Evolutionary conservation across 352 stramenopile genomes (phyloP), one percentile per base, ranked within the genome.

Genomic region (Lagenidium giganteum): DNA sequence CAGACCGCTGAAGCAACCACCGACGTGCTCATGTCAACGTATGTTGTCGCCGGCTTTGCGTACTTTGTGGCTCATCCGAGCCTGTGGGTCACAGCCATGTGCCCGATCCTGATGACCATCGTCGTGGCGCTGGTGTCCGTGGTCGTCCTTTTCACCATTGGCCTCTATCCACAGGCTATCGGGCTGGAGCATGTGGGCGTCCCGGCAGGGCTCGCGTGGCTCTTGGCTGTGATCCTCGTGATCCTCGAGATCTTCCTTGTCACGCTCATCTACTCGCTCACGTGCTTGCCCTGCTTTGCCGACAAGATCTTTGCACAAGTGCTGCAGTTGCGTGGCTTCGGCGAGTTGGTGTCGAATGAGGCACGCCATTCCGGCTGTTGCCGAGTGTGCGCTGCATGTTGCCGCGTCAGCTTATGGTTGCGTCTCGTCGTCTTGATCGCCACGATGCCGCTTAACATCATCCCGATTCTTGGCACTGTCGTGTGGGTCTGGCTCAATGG

Each of bases 401-500:
- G 75, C 45, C 72, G 70, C 6, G 72, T 88, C 11, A 83, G 65
- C 33, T 51, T 83, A 13, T 69, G 56, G 30, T 43, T 80, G 13
- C 57, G 63, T 5, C 33, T 87, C 5, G 24, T 72, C 4, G 44
- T 89, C 34, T 60, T 87, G 8, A 54, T 87, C 22, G n/a, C 79
- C 6, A 75, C 68, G 33, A 47, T 89, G 40, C 77, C 77, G 26
- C 63, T 90, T 18, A 78, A 87, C 42, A 50, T 90, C 30, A 58
- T 90, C 26, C 77, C 77, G 5, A 46, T 90, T 31, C 30, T 83
- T 39, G 77, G 77, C 35, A 80, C 70, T 22, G 38, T 82, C 34
- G 37, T 71, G 23, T 90, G 78, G 44, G 56, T 81, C 42, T 87
- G 65, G 67, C 54, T 87, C 45, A 87, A 90, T 54, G 71, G 73